A percentile compares a stretch with the other conserved stretches of the same genome.
These are phyloP conservation scores for Podospora tetraspora DNA, from an alignment of 495 filamentous ascomycete genomes.

Conservation along the genomic window DNA sequence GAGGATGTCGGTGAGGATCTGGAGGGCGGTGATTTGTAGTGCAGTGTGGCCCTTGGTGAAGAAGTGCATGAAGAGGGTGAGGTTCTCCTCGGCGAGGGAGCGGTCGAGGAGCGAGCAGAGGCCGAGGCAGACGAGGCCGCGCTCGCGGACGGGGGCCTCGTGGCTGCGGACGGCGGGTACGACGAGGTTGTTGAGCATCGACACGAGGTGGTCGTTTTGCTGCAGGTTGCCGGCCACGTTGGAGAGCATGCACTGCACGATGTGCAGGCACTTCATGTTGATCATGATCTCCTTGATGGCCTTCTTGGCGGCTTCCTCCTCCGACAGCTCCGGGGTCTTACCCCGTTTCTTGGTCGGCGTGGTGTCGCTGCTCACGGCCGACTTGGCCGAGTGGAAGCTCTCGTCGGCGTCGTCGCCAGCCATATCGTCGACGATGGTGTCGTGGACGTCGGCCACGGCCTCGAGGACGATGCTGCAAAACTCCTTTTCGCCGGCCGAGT, in stretches of 20 bases:
- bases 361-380: conserved; percentile 67
- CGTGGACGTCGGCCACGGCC: conserved; percentile 91
- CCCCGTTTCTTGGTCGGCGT: conserved; percentile 46
- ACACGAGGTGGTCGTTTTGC: conserved; percentile 77
- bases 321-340: conserved; percentile 51
- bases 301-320: conserved; percentile 73
- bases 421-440: conserved; percentile 67
- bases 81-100: conserved; percentile 86
- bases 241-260: conserved; percentile 94
- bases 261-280: conserved; percentile 97
- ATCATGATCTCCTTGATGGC: conserved; percentile 85
- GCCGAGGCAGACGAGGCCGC: conserved; percentile 82
- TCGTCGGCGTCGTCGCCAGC: conserved; percentile 60
- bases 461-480: conserved; percentile 91
- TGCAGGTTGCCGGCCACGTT: conserved; percentile 82
- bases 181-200: conserved; percentile 94
- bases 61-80: conserved; percentile 91
- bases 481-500: conserved; percentile 77
- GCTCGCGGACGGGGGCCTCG: conserved; percentile 86
- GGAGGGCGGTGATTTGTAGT: conserved; percentile 80
- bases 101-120: conserved; percentile 87
- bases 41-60: conserved; percentile 87
- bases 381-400: conserved; percentile 85
- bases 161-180: conserved; percentile 91
- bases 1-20: conserved; percentile 91